Conservation (phyloP, 2,329 filamentous ascomycete species). For the Exserohilum turcica region DNA sequence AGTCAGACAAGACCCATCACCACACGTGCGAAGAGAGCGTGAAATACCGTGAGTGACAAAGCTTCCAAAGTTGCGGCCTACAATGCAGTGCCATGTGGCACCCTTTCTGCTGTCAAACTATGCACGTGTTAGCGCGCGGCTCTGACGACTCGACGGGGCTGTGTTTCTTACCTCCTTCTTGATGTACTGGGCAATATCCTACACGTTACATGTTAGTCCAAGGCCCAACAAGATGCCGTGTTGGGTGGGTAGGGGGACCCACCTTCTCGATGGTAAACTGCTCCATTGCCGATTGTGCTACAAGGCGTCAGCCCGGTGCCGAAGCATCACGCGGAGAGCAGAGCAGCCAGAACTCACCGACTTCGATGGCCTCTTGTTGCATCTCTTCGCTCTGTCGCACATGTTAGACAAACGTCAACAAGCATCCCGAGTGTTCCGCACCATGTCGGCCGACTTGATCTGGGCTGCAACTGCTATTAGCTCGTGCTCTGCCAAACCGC, state of each 20-base stretch:
- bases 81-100: conserved; percentile 99
- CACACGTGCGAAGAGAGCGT: background rate
- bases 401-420: conserved; percentile 19
- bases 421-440: conserved; percentile 53
- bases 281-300: conserved; percentile 73
- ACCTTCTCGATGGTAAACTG: conserved; percentile 76
- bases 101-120: conserved; percentile 97
- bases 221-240: background rate
- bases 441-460: conserved; percentile 99
- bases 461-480: conserved; percentile 67
- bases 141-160: background rate
- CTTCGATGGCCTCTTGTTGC: conserved; percentile 93
- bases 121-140: conserved; percentile 21
- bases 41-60: conserved; percentile 92
- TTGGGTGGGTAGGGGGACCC: conserved; percentile 9
- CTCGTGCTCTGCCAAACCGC: conserved; percentile 15
- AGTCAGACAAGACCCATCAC: conserved; percentile 17
- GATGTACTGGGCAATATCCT: conserved; percentile 96
- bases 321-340: conserved; percentile 13
- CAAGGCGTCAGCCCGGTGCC: conserved; percentile 29
- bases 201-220: conserved; percentile 14
- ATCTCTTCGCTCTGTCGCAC: conserved; percentile 83
- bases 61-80: conserved; percentile 97
- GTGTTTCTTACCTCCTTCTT: conserved; percentile 74
- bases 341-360: conserved; percentile 73